Conservation (phyloP, 2,329 filamentous ascomycete genomes). For the Dactylella cylindrospora region DNA sequence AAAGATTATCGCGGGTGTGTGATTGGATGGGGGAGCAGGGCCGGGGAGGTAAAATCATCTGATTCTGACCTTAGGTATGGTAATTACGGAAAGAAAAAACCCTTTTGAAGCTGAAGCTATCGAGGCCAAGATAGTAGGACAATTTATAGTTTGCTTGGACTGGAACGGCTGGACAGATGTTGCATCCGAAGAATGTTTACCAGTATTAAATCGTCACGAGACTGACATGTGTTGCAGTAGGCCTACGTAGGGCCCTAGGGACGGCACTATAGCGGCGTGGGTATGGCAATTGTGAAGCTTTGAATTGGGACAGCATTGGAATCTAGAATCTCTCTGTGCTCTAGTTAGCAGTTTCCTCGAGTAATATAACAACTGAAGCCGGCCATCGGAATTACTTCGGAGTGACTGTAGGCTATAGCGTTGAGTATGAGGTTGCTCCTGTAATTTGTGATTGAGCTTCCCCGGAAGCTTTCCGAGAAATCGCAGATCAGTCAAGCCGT, state of each 20-base stretch:
- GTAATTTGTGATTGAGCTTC: neutral
- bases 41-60: constrained; percentile 11
- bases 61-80: too few species aligned
- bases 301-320: too few species aligned
- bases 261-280: too few species aligned
- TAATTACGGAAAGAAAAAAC: too few species aligned
- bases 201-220: constrained; percentile 42
- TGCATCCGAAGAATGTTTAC: constrained; percentile 43
- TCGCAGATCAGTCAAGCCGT: too few species aligned
- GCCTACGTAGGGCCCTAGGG: too few species aligned
- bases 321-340: too few species aligned
- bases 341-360: too few species aligned
- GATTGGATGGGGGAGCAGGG: constrained; percentile 44
- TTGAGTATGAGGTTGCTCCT: too few species aligned
- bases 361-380: too few species aligned
- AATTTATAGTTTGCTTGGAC: constrained; percentile 8
- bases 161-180: constrained; percentile 34
- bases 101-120: constrained; percentile 12
- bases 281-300: too few species aligned
- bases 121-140: constrained; percentile 7
- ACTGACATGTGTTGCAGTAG: too few species aligned
- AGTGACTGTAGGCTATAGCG: constrained; percentile 41
- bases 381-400: constrained; percentile 44
- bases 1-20: constrained; percentile 4
- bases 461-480: constrained; percentile 39